Evolutionary conservation across 257 asterid genomes (phyloP).

Genomic region (Nicotiana attenuata): DNA sequence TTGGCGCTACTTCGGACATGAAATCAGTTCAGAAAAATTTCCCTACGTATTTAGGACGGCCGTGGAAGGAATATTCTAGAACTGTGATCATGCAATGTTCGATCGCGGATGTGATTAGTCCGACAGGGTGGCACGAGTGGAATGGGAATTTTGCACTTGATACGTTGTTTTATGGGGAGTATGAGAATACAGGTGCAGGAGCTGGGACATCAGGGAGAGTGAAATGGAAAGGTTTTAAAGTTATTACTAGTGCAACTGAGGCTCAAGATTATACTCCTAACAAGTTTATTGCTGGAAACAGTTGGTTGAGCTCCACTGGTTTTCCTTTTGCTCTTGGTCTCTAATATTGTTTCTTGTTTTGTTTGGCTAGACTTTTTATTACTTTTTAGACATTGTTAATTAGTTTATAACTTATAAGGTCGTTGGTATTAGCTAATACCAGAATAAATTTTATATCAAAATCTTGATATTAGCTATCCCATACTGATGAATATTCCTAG

Average conservation of each 20-base stretch:
- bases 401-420: too few species aligned
- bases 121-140: slow-evolving; percentile 36
- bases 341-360: neutral
- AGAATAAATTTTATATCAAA: too few species aligned
- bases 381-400: neutral
- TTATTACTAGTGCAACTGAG: slow-evolving; percentile 24
- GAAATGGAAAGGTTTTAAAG: slow-evolving; percentile 25
- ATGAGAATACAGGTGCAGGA: slow-evolving; percentile 28
- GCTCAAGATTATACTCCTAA: slow-evolving; percentile 23
- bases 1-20: slow-evolving; percentile 28
- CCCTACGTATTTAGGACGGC: slow-evolving; percentile 30
- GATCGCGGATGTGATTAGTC: slow-evolving; percentile 20
- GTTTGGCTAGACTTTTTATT: neutral
- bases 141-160: slow-evolving; percentile 23
- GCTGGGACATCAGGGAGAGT: slow-evolving; percentile 26
- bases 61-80: slow-evolving; percentile 30
- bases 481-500: too few species aligned
- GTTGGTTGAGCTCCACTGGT: slow-evolving; percentile 30
- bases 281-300: slow-evolving; percentile 20
- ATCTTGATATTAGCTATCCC: too few species aligned
- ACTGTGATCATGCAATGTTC: slow-evolving; percentile 28
- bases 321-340: slow-evolving; percentile 27
- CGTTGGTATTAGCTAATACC: too few species aligned
- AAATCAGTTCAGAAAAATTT: slow-evolving; percentile 15
- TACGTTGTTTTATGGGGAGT: slow-evolving; percentile 30